These are phyloP conservation scores for Helenozyma baotianmanensis DNA, from an alignment of 805 yeast genomes.

Conservation along the genomic window DNA sequence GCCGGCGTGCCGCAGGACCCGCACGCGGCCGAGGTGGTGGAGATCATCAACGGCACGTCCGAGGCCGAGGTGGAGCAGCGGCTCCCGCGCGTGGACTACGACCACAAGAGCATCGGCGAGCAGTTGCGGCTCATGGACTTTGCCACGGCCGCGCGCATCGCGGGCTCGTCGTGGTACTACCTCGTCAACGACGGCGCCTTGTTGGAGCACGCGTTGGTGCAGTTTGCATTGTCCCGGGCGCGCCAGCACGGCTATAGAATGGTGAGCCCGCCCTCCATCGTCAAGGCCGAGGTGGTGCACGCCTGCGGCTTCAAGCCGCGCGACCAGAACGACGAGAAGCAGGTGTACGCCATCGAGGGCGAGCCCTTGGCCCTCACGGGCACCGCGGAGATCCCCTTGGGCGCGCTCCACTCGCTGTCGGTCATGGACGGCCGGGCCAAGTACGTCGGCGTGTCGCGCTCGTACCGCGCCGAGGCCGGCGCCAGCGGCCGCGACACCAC, in stretches of 20 bases:
- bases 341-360: conserved; percentile 62
- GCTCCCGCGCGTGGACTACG: conserved; percentile 25
- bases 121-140: conserved; percentile 67
- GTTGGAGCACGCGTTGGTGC: conserved; percentile 84
- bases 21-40: conserved; percentile 41
- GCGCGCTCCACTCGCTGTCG: conserved; percentile 64
- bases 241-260: conserved; percentile 60
- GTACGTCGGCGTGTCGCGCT: conserved; percentile 75
- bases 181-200: conserved; percentile 79
- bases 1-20: conserved; percentile 39
- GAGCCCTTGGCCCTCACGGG: conserved; percentile 72
- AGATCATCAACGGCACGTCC: conserved; percentile 48
- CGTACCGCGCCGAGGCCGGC: conserved; percentile 96
- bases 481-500: conserved; percentile 90
- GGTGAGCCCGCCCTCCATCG: conserved; percentile 83
- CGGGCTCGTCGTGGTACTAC: conserved; percentile 89
- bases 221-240: conserved; percentile 69
- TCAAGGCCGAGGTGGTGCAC: conserved; percentile 64
- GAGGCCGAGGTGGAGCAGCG: conserved; percentile 18
- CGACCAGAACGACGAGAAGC: conserved; percentile 81
- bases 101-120: conserved; percentile 72
- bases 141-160: conserved; percentile 61
- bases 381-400: conserved; percentile 93
- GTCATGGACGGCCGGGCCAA: conserved; percentile 47
- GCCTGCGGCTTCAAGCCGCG: conserved; percentile 97